Conservation (phyloP, 2,329 filamentous ascomycete genomes). For the Coniella lustricola region DNA sequence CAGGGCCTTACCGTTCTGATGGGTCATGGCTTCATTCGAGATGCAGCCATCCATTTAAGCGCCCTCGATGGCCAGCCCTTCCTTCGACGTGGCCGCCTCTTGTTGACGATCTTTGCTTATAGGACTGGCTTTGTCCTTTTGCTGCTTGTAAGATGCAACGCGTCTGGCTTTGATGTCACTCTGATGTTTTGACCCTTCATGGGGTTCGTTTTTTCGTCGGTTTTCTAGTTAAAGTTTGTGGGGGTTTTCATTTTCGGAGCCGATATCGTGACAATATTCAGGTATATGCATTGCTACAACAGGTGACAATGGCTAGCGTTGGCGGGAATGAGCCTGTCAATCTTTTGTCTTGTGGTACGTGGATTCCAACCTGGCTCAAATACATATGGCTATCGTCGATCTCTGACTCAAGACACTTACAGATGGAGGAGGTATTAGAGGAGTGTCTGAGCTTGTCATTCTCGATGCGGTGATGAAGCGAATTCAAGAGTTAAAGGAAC, state of each 20-base stretch:
- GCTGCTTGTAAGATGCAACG: not conserved
- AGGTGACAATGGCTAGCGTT: not conserved
- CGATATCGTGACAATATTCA: too few relatives aligned
- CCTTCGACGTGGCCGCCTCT: not conserved
- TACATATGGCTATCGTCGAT: not conserved
- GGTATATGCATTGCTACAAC: not conserved
- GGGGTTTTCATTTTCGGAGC: too few relatives aligned
- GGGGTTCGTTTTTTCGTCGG: not conserved
- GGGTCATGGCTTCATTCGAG: not conserved
- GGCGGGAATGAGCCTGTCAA: slow-evolving; percentile 6
- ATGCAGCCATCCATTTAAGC: not conserved
- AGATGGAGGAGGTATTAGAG: slow-evolving; percentile 31
- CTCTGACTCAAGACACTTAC: not conserved
- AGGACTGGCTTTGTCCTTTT: not conserved
- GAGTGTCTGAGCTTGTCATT: slow-evolving; percentile 28
- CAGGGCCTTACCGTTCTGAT: not conserved
- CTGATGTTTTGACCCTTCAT: too few relatives aligned
- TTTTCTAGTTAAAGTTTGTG: too few relatives aligned
- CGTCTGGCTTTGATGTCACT: not conserved
- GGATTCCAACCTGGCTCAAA: not conserved
- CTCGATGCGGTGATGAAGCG: slow-evolving; percentile 27
- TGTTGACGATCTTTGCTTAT: not conserved
- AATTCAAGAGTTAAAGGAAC: slow-evolving; percentile 19
- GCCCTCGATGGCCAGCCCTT: not conserved
- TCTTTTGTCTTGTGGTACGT: slow-evolving; percentile 3